Evolutionary conservation across 306 rosid species (phyloP), one percentile per base, ranked within the genome.

Genomic region (Ammopiptanthus mongolicus): DNA sequence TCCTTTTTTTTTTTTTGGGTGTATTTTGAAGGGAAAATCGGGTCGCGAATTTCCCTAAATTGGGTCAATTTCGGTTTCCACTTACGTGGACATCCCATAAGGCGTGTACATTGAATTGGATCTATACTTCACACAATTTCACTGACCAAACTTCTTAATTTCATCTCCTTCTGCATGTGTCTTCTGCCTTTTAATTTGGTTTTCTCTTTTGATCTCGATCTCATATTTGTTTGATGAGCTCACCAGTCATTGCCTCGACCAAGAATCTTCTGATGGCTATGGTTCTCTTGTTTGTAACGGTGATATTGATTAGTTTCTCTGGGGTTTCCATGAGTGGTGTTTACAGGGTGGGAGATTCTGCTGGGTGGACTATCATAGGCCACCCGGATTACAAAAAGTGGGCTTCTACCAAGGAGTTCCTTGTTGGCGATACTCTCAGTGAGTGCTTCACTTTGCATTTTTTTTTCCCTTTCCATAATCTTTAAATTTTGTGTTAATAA

Each of bases 271-370:
- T 5, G 12, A 48, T 72, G 42, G 57, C 67, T 46, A 22, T 57
- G 77, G 21, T 44, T 42, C 29, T 73, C 8, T 39, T 58, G 58
- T 42, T 46, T 17, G 56, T 18, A 14, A 60, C 19, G 9, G 36
- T 34, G 21, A 47, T 47, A 25, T 60, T 59, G 61, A 46, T 74
- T 33, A 74, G 36, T 60, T 36, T 74, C 15, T 60, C 48, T 11
- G 70, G 12, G 19, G 13, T 60, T 74, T 75, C 80, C 34, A 36
- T 29, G 41, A 74, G 56, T n/a, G 76, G 63, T 4, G 55, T 75
- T 47, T 81, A 86, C 58, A 78, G 51, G 44, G 86, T 75, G 13
- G 90, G 83, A 39, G 85, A 77, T 76, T 61, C 81, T 46, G 8
- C 25, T 53, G 89, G 89, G 3, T 86, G 90, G 86, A 81, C 81